Evolutionary conservation across 2,329 filamentous ascomycete species (phyloP).

Genomic region (Colletotrichum paranaense): DNA sequence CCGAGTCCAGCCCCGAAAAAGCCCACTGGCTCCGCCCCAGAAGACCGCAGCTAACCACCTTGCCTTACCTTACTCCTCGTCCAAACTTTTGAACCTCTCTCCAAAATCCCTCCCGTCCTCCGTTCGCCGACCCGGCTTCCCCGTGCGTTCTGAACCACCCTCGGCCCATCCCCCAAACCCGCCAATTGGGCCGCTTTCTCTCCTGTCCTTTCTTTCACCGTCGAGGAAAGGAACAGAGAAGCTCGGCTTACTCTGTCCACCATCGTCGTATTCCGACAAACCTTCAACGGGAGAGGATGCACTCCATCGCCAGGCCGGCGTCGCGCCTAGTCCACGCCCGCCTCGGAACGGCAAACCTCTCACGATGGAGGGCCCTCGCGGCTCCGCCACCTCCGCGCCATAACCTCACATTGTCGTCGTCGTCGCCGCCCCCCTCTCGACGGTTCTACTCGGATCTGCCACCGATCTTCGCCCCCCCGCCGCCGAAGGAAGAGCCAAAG

Average conservation of each 20-base stretch:
- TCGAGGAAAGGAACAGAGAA: neutral
- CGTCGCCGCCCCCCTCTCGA: neutral
- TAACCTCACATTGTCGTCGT: neutral
- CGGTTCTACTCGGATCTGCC: conserved; percentile 17
- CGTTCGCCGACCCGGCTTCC: conserved; percentile 7
- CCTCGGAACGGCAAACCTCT: conserved; percentile 14
- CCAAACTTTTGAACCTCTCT: neutral
- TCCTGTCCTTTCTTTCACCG: neutral
- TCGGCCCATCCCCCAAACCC: neutral
- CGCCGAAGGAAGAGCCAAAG: conserved; percentile 13
- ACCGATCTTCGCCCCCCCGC: conserved; percentile 1
- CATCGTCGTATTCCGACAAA: neutral
- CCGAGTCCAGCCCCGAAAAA: conserved; percentile 15
- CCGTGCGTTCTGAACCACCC: conserved; percentile 7
- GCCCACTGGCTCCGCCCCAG: neutral
- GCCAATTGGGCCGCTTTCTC: neutral
- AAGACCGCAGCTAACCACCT: neutral
- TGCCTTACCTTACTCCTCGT: neutral
- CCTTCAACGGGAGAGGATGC: conserved; percentile 10
- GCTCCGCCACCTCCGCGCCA: neutral
- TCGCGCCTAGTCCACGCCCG: conserved; percentile 29
- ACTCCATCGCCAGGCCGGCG: conserved; percentile 30
- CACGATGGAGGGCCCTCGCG: conserved; percentile 11
- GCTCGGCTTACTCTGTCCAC: neutral
- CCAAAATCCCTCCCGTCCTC: neutral